Percentiles rank a stretch among this genome's conserved stretches.
Evolutionary conservation across 768 basidiomycete species (phyloP).

Genomic region (Tylopilus felleus): DNA sequence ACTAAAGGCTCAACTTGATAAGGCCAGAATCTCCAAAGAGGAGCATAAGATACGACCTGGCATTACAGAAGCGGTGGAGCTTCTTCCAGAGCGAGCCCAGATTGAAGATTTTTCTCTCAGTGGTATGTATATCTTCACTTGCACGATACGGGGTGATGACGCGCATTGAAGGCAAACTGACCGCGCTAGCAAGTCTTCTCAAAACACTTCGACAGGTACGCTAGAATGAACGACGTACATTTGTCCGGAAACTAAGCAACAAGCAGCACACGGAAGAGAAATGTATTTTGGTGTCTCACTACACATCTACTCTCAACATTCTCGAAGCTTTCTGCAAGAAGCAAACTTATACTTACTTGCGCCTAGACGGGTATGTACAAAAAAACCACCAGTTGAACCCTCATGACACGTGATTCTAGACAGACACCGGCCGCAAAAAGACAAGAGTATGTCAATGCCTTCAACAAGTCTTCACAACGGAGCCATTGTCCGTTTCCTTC

Average conservation of each 20-base stretch:
- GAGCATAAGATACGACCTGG: conserved; percentile 44
- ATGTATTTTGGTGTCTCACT: conserved; percentile 95
- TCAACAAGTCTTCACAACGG: conserved; percentile 75
- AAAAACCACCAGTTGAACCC: neutral
- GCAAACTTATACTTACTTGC: conserved; percentile 70
- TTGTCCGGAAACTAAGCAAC: conserved; percentile 1
- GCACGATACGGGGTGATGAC: conserved; percentile 1
- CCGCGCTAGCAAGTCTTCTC: conserved; percentile 63
- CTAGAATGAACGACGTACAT: neutral
- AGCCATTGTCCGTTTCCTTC: conserved; percentile 54
- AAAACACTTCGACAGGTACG: conserved; percentile 54
- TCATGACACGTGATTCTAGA: conserved; percentile 35
- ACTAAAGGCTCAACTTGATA: conserved; percentile 74
- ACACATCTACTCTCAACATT: conserved; percentile 90
- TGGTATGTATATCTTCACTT: conserved; percentile 46
- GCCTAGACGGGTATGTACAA: conserved; percentile 74
- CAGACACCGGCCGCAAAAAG: conserved; percentile 73
- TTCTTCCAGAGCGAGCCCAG: conserved; percentile 57
- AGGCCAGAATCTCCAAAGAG: conserved; percentile 44
- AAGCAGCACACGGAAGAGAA: conserved; percentile 81
- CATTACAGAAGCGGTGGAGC: conserved; percentile 55
- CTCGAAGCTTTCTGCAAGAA: conserved; percentile 83
- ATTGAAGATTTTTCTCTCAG: conserved; percentile 76
- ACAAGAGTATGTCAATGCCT: conserved; percentile 83
- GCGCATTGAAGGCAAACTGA: conserved; percentile 61